phyloP scores from a whole-genome alignment of 495 filamentous ascomycete species.

The Annulohypoxylon nitens region DNA sequence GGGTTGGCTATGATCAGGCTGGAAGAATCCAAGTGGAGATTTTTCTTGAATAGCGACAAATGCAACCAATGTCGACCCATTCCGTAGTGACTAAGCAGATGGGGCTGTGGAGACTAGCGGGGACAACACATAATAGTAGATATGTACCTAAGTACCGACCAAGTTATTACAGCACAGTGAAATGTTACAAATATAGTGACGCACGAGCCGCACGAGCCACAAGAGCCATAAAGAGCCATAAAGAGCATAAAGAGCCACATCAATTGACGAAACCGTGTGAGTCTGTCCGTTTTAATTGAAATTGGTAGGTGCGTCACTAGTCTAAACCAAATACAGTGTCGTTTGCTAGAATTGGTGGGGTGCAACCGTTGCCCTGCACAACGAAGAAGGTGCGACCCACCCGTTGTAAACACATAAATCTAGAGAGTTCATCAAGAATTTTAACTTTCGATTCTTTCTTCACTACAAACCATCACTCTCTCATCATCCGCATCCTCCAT shows the following conservation, averaged over 20 bases:
- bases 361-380: conserved; percentile 41
- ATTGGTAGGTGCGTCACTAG: conserved; percentile 16
- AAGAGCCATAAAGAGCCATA: no score
- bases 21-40: conserved; percentile 17
- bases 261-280: neutral
- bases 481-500: conserved; percentile 49
- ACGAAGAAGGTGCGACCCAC: conserved; percentile 40
- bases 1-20: conserved; percentile 22
- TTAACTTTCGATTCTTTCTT: conserved; percentile 39
- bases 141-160: no score
- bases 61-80: neutral
- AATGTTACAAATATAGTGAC: neutral
- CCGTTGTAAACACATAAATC: conserved; percentile 48
- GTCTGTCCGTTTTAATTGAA: neutral
- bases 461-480: conserved; percentile 49
- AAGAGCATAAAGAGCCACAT: neutral
- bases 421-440: conserved; percentile 24
- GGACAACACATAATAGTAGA: no score
- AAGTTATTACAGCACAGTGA: neutral
- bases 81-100: neutral
- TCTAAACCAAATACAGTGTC: conserved; percentile 17
- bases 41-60: neutral
- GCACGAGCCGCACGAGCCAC: conserved; percentile 18
- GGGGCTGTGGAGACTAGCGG: neutral
- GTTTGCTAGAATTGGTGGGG: conserved; percentile 18